These are phyloP conservation scores for Mortierella sp. DNA, from an alignment of 371 early-diverging fungal species.

Conservation along the genomic window DNA sequence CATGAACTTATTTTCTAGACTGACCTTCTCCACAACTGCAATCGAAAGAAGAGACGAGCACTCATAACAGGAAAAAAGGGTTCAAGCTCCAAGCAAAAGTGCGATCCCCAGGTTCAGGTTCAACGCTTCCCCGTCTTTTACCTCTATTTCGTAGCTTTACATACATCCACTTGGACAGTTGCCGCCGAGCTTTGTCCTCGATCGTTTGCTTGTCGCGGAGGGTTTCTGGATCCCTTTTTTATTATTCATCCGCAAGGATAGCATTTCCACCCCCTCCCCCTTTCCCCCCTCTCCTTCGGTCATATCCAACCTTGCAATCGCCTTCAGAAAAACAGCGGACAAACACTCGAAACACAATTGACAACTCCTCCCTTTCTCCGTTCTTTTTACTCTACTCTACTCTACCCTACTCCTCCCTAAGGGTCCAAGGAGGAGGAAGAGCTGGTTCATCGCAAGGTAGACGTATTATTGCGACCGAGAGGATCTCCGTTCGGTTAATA, in stretches of 20 bases:
- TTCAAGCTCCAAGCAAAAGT: neutral
- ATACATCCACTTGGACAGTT: too few relatives aligned
- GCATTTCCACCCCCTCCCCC: neutral
- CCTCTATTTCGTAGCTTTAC: too few relatives aligned
- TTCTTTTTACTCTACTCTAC: neutral
- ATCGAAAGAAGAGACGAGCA: too few relatives aligned
- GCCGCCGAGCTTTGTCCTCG: neutral
- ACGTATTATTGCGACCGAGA: neutral
- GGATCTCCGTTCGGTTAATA: neutral
- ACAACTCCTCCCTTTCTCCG: neutral
- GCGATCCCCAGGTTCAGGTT: neutral
- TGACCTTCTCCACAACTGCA: neutral
- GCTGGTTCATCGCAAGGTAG: neutral
- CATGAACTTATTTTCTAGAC: neutral
- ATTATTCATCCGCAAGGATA: neutral
- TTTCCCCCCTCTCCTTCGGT: neutral
- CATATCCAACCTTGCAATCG: neutral
- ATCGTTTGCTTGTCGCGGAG: neutral
- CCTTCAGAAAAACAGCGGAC: neutral
- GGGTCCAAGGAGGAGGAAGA: neutral
- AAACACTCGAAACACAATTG: neutral
- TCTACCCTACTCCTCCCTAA: neutral
- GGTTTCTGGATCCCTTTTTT: neutral
- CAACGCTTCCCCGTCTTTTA: neutral
- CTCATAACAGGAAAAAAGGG: neutral